phyloP scores from a whole-genome alignment of 495 filamentous ascomycete genomes.

The Talaromyces thailandensis region DNA sequence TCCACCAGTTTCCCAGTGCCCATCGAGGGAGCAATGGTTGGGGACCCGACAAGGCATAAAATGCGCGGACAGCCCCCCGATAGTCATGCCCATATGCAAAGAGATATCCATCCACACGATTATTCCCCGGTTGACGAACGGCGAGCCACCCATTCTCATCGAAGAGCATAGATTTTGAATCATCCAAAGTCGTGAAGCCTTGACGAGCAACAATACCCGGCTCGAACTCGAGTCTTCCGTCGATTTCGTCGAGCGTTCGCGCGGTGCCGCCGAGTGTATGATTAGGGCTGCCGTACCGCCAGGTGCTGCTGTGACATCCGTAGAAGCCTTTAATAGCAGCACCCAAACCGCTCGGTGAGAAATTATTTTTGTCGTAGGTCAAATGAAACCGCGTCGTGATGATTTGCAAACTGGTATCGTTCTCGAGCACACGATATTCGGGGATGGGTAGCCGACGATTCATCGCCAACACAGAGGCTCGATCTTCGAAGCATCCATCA shows the following conservation, averaged over 20 bases:
- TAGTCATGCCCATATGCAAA: slow-evolving; percentile 49
- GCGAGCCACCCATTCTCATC: slow-evolving; percentile 40
- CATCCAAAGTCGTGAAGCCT: slow-evolving; percentile 41
- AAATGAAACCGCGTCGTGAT: slow-evolving; percentile 41
- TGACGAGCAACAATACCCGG: slow-evolving; percentile 38
- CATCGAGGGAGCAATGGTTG: slow-evolving; percentile 48
- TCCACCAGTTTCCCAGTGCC: slow-evolving; percentile 57
- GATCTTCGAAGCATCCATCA: slow-evolving; percentile 48
- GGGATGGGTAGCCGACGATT: slow-evolving; percentile 39
- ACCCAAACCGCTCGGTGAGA: slow-evolving; percentile 34
- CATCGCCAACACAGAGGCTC: slow-evolving; percentile 46
- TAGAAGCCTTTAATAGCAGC: slow-evolving; percentile 26
- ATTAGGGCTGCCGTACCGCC: slow-evolving; percentile 36
- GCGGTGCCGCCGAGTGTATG: slow-evolving; percentile 43
- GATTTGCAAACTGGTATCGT: slow-evolving; percentile 33
- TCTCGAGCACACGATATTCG: slow-evolving; percentile 31
- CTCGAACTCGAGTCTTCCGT: slow-evolving; percentile 39
- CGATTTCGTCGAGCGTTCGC: slow-evolving; percentile 42
- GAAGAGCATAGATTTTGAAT: slow-evolving; percentile 50
- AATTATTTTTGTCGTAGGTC: slow-evolving; percentile 40
- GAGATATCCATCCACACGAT: slow-evolving; percentile 46
- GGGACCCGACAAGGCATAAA: slow-evolving; percentile 44
- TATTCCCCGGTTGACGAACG: slow-evolving; percentile 21
- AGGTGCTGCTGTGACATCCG: slow-evolving; percentile 23
- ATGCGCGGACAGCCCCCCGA: slow-evolving; percentile 42